Conservation (phyloP, 1,284 basidiomycete species). For the Sporisorium reilianum region DNA sequence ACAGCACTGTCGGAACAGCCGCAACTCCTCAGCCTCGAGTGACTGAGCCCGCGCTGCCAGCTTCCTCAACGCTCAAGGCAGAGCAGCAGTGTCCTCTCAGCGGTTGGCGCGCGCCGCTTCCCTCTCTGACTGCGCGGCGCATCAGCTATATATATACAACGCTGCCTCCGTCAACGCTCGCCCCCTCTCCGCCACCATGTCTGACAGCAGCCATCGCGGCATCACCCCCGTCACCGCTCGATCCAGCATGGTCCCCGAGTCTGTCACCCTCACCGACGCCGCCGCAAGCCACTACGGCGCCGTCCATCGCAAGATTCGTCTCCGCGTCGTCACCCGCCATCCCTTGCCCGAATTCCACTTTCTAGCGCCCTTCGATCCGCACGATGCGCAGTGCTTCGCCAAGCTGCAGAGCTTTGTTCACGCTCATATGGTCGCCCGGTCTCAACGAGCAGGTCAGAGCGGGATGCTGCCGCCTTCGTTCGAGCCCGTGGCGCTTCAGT, state of each 20-base stretch:
- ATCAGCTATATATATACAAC: conserved; percentile 1
- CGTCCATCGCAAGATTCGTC: conserved; percentile 21
- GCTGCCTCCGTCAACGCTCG: conserved; percentile 62
- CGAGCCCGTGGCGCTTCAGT: neutral
- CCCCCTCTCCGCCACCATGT: conserved; percentile 20
- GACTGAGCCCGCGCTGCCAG: neutral
- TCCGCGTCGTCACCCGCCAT: conserved; percentile 23
- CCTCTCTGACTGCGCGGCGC: too few species aligned
- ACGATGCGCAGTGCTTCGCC: conserved; percentile 12
- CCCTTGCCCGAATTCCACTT: conserved; percentile 49
- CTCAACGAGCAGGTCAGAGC: neutral
- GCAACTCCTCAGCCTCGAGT: neutral
- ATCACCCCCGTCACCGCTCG: conserved; percentile 25
- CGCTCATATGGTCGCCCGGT: conserved; percentile 5
- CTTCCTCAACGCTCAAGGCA: neutral
- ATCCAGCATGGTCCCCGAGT: conserved; percentile 27
- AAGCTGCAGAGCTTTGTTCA: conserved; percentile 30
- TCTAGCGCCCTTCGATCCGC: conserved; percentile 33
- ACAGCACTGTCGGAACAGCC: neutral
- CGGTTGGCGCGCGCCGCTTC: too few species aligned
- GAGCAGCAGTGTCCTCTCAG: too few species aligned
- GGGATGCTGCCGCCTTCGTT: conserved; percentile 2
- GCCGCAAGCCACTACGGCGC: neutral
- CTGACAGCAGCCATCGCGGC: conserved; percentile 23
- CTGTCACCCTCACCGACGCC: neutral